Evolutionary conservation across 2,329 filamentous ascomycete species (phyloP).

Genomic region (Fusarium nodosum): DNA sequence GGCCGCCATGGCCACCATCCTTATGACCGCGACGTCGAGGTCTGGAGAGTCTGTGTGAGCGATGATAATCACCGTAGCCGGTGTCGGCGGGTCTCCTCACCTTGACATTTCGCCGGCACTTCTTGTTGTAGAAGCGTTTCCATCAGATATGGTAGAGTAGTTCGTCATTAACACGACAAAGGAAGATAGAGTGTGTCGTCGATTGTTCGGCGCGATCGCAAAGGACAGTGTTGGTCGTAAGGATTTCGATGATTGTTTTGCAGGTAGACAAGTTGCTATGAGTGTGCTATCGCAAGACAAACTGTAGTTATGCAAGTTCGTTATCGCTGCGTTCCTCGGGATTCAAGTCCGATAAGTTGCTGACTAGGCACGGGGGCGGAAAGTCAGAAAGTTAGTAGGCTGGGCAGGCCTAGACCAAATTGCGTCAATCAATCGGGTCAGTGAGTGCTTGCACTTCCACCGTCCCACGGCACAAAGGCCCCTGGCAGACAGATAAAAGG

Average conservation of each 20-base stretch:
- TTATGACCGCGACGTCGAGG: constrained; percentile 75
- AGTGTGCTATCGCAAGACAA: constrained; percentile 17
- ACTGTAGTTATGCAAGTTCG: constrained; percentile 26
- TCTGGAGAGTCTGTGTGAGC: constrained; percentile 54
- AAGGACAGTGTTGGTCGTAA: not conserved
- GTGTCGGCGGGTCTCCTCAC: constrained; percentile 51
- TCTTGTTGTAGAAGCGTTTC: constrained; percentile 58
- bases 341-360: constrained; percentile 34
- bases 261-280: not conserved
- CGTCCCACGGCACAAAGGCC: constrained; percentile 46
- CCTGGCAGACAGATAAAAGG: constrained; percentile 26
- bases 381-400: constrained; percentile 30
- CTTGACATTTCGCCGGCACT: constrained; percentile 64
- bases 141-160: constrained; percentile 67
- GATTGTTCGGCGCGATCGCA: constrained; percentile 27
- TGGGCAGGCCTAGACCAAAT: constrained; percentile 38
- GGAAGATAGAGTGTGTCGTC: constrained; percentile 6
- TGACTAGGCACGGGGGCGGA: constrained; percentile 41
- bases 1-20: constrained; percentile 75
- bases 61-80: constrained; percentile 10
- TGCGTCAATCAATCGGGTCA: constrained; percentile 47
- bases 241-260: not conserved
- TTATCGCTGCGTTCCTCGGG: constrained; percentile 42
- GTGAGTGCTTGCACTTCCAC: constrained; percentile 29
- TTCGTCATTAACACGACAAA: constrained; percentile 63